These are phyloP conservation scores for Scenedesmus sp. DNA, from an alignment of 163 green algal genomes.

Conservation along the genomic window DNA sequence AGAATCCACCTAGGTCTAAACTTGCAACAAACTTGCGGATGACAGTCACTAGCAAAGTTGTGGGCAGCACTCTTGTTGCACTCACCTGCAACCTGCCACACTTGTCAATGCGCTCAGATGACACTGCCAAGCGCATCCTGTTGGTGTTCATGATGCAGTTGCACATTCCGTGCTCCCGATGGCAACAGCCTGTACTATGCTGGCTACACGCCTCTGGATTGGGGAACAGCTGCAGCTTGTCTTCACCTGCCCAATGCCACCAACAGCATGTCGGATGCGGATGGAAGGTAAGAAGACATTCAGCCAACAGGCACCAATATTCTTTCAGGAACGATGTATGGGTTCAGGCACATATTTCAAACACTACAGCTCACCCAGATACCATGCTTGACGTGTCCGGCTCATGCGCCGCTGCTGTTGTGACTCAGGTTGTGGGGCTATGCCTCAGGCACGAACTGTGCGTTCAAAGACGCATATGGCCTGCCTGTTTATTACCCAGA, in stretches of 20 bases:
- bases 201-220: not conserved
- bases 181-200: not conserved
- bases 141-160: not conserved
- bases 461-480: not conserved
- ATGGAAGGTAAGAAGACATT: not conserved
- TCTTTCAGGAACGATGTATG: not conserved
- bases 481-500: constrained; percentile 15
- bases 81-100: not conserved
- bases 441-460: not conserved
- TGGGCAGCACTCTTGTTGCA: not conserved
- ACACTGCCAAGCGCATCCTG: not conserved
- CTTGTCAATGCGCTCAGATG: not conserved
- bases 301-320: too few relatives aligned
- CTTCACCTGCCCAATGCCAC: not conserved
- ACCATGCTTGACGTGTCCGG: not conserved
- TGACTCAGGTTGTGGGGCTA: not conserved
- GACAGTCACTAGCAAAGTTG: too few relatives aligned
- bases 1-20: too few relatives aligned
- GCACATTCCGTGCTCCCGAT: not conserved
- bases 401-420: not conserved
- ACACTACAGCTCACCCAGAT: not conserved
- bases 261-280: constrained; percentile 6
- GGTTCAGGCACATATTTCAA: not conserved
- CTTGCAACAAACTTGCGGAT: too few relatives aligned
- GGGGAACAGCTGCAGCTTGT: not conserved